phyloP scores from a whole-genome alignment of 2,329 filamentous ascomycete species.

The Sporothrix brasiliensis region DNA sequence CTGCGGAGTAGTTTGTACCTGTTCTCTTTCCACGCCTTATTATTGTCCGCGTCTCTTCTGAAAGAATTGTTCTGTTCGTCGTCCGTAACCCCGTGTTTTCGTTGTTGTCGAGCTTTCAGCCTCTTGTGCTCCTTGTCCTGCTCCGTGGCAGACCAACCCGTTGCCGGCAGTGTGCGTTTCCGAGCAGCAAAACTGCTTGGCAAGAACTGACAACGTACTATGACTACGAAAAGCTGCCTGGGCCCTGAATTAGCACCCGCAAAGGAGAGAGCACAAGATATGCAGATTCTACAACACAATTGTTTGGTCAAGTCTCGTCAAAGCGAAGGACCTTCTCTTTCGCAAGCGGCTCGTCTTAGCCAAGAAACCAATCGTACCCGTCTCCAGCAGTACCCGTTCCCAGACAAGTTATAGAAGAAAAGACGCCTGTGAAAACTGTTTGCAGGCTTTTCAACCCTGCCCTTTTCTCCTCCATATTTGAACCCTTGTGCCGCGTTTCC shows the following conservation, averaged over 20 bases:
- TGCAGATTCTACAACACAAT: background rate
- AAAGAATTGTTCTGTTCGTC: background rate
- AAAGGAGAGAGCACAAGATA: background rate
- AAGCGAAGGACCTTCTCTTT: background rate
- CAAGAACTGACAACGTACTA: background rate
- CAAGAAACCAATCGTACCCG: background rate
- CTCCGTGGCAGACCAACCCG: background rate
- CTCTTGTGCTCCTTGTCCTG: background rate
- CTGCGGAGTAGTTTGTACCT: slow-evolving; percentile 4
- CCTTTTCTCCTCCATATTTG: background rate
- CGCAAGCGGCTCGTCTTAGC: background rate
- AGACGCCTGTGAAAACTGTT: too few relatives aligned
- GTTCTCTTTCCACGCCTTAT: background rate
- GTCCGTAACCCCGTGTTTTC: slow-evolving; percentile 18
- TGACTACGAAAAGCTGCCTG: background rate
- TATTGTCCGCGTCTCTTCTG: background rate
- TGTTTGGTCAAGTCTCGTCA: background rate
- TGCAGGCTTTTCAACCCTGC: too few relatives aligned
- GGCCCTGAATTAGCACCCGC: background rate
- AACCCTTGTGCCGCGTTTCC: background rate
- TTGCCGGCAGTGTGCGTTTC: slow-evolving; percentile 15
- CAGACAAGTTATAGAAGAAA: too few relatives aligned
- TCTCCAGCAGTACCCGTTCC: background rate
- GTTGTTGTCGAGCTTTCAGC: background rate
- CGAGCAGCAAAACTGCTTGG: slow-evolving; percentile 15